Base-by-base conservation (phyloP, 2,329 filamentous ascomycete species). In the Penicillium concentricum region DNA sequence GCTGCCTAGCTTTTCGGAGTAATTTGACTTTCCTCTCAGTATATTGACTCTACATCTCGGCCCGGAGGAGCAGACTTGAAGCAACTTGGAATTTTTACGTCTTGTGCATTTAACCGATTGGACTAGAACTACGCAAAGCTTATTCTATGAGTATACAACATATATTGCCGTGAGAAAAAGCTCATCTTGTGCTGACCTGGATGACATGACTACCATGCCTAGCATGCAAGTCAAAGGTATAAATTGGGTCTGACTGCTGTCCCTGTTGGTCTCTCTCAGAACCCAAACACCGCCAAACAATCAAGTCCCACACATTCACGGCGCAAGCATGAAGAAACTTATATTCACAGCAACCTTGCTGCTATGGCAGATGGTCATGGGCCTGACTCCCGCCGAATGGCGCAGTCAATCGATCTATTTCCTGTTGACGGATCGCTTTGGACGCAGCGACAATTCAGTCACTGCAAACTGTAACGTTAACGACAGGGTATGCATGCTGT, bases 321-420 rank as follows among this genome's bases (percentile, higher is more conserved):
- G 13, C 2, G n/a, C n/a, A 22, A 42, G 16, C 2, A 58, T 55
- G 51, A 56, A 47, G 24, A 20, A 7, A 0, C 28, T 56, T 30
- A 37, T 32, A 16, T 34, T 58, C 0, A 24, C 43, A 16, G 51
- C 26, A n/a, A 24, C 32, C 13, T 8, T 53, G 7, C 46, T 58
- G 10, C 48, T 69, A 8, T 58, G 57, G 18, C 52, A 63, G n/a
- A 44, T 56, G 3, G 62, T 59, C 13, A 47, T 62, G 20, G 71
- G 65, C 20, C 65, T 69, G 8, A 68, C 70, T 2, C 67, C 71
- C 3, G 67, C 64, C 5, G 61, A 75, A 59, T 79, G 77, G 77
- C 71, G 74, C 24, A 66, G 63, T 20, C 75, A 75, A 44, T 78
- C 76, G 1, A 76, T 79, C 44, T 79, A 79, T 48, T 78, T 79